Base-by-base conservation (phyloP, 2,329 filamentous ascomycete genomes). In the Trichoderma polysporum region DNA sequence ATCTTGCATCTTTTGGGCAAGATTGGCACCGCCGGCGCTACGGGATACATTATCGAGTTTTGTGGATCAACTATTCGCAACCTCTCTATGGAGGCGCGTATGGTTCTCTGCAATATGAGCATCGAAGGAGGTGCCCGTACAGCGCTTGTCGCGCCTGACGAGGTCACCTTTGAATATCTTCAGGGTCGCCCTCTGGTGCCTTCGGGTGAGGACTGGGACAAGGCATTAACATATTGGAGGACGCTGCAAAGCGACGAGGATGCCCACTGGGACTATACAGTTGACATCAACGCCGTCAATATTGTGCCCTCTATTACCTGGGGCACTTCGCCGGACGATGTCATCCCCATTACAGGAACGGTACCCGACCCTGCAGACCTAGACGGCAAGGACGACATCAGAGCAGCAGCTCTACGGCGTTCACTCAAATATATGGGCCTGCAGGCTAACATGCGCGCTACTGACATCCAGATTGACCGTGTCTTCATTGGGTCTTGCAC, bases 71-170 rank as follows among this genome's bases (percentile, higher is more conserved):
- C 94, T 69, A 97, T 99, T 77, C 89, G 93, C 73, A 83, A 81
- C 69, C 84, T 98, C 73, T 97, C 92, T 79, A 97, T 99, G 88
- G 94, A 98, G 81, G 94, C 94, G 49, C 89, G 95, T 73, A 98
- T 99, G 95, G 97, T 93, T 70, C 97, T 99, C 78, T 98, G 95
- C 84, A 99, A 99, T 84, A 98, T 98, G 95, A 93, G 93, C 15
- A 97, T 98, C 73, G 94, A 99, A 83, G 94, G 86, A 72, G 94
- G 95, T 80, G 94, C 94, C 57, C 88, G 95, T 81, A 94, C 94
- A 68, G 94, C 94, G 72, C 97, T 99, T 93, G 90, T 99, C 68
- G 94, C 94, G 9, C 95, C 94, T 6, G 95, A 99, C 76, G 90
- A 97, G 76, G 91, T 84, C 67, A 98, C 95, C 33, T 97, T 97